A percentile compares a stretch with the other conserved stretches of the same genome.
Conservation (phyloP, 805 yeast genomes). For the Pichia rugopelliculosa region DNA sequence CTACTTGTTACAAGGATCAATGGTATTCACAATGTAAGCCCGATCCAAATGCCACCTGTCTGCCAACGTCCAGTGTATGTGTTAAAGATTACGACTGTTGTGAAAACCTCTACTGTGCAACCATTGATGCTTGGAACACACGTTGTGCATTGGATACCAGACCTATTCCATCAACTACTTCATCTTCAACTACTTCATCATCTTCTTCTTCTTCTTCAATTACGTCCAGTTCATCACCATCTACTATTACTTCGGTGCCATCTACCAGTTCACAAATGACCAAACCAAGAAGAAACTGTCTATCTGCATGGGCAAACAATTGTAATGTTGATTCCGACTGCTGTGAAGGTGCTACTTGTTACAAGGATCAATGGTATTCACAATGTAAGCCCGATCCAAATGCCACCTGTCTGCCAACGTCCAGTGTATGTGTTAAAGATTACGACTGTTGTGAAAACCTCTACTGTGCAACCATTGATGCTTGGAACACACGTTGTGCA, state of each 20-base stretch:
- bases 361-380: not conserved
- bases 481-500: not conserved
- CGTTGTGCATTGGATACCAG: too few species aligned
- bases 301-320: not conserved
- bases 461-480: not conserved
- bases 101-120: not conserved
- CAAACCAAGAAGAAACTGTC: not conserved
- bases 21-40: not conserved
- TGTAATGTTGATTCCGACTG: not conserved
- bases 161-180: too few species aligned
- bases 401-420: not conserved
- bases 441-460: slow-evolving; percentile 9
- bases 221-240: not conserved
- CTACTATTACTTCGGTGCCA: too few species aligned
- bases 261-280: not conserved
- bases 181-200: not conserved
- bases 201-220: not conserved
- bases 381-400: not conserved
- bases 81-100: slow-evolving; percentile 6
- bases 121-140: not conserved
- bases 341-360: not conserved
- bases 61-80: not conserved
- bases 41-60: not conserved
- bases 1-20: not conserved
- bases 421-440: not conserved